Evolutionary conservation across 257 asterid species (phyloP).

Genomic region (Jacaranda mimosifolia): DNA sequence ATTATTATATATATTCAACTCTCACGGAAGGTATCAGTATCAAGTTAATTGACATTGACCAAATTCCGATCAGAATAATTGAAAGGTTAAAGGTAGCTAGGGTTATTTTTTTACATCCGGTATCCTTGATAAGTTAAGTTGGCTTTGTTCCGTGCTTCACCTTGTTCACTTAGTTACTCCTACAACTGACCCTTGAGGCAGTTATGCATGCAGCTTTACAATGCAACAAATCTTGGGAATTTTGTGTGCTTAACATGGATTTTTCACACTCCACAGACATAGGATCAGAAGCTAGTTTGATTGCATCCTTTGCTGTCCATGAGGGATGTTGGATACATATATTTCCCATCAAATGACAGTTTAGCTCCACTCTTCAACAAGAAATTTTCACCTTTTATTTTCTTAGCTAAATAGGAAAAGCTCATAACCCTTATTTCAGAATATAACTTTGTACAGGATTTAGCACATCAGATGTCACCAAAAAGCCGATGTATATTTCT

Average conservation of each 20-base stretch:
- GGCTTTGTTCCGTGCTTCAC: slow-evolving; percentile 14
- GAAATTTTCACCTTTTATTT: neutral
- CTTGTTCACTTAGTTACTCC: slow-evolving; percentile 21
- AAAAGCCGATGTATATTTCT: neutral
- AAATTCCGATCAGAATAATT: neutral
- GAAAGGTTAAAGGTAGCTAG: neutral
- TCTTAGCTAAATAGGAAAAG: neutral
- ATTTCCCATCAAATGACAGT: slow-evolving; percentile 16
- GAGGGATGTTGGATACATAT: neutral
- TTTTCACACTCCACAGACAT: slow-evolving; percentile 24
- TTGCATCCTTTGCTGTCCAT: neutral
- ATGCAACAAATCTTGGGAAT: neutral
- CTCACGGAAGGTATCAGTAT: slow-evolving; percentile 19
- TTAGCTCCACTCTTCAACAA: neutral
- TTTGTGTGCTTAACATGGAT: neutral
- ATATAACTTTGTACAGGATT: neutral
- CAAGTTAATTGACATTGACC: slow-evolving; percentile 13
- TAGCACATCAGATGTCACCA: slow-evolving; percentile 3
- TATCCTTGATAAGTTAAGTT: neutral
- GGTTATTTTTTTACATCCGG: slow-evolving; percentile 15
- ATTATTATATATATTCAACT: slow-evolving; percentile 5
- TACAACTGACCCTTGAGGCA: slow-evolving; percentile 4
- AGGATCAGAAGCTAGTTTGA: slow-evolving; percentile 9
- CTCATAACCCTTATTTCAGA: slow-evolving; percentile 17
- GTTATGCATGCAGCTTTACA: slow-evolving; percentile 2